Conservation (phyloP, 2,329 filamentous ascomycete genomes). For the Calonectria henricotiae region DNA sequence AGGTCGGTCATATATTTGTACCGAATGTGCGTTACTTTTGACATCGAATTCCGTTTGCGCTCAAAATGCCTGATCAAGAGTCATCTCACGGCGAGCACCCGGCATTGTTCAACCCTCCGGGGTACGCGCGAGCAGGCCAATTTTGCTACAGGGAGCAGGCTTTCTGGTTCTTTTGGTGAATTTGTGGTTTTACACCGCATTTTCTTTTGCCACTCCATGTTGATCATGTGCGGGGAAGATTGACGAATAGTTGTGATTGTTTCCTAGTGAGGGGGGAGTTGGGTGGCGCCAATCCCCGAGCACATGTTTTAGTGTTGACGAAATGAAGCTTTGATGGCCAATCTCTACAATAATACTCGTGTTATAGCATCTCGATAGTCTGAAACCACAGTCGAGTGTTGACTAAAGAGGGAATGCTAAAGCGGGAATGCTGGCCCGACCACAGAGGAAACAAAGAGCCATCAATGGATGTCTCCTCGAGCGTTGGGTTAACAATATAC, state of each 20-base stretch:
- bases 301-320: background rate
- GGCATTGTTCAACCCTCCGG: conserved; percentile 14
- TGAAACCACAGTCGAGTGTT: background rate
- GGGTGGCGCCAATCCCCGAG: background rate
- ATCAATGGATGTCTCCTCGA: background rate
- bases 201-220: background rate
- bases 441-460: background rate
- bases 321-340: background rate
- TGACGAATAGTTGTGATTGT: background rate
- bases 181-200: conserved; percentile 5
- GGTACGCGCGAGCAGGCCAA: conserved; percentile 1
- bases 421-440: background rate
- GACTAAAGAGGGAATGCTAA: background rate
- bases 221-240: background rate
- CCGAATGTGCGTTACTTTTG: conserved; percentile 14
- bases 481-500: background rate
- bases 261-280: background rate
- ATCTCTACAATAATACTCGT: too few relatives aligned
- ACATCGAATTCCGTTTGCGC: conserved; percentile 17
- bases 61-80: background rate
- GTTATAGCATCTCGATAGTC: too few relatives aligned
- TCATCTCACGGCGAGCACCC: conserved; percentile 4
- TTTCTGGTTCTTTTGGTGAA: background rate
- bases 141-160: background rate
- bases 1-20: conserved; percentile 2